A percentile compares a stretch with the other conserved stretches of the same genome.
Conservation (phyloP, 148 eudicot genomes). For the Heliamphora exappendiculata region DNA sequence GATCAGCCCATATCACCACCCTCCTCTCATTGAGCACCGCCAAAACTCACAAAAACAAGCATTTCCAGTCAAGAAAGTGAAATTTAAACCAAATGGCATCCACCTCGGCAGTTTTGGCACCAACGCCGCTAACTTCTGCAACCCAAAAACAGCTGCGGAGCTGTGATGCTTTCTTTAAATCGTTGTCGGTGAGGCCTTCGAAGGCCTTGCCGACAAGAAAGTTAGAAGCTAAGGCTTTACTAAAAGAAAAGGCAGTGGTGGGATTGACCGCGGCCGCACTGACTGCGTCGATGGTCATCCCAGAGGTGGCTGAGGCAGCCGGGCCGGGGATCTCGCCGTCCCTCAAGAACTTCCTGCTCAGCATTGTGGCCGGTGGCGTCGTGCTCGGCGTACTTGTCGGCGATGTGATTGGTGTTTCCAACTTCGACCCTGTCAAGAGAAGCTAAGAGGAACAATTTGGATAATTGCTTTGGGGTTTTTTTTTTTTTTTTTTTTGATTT, state of each 20-base stretch:
- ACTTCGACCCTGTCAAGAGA: constrained; percentile 44
- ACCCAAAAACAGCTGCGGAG: constrained; percentile 12
- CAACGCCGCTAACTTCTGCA: constrained; percentile 19
- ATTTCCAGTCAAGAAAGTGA: not conserved
- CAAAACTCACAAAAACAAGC: not conserved
- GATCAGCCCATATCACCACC: not conserved
- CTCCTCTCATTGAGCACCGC: no score
- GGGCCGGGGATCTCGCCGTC: constrained; percentile 20
- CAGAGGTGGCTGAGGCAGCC: constrained; percentile 34
- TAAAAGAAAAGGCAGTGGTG: constrained; percentile 27
- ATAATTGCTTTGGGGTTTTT: no score
- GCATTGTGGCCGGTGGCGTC: constrained; percentile 32
- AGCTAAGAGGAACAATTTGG: no score
- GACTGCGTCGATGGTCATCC: constrained; percentile 30
- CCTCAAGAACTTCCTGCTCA: constrained; percentile 41
- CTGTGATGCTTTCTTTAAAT: constrained; percentile 16
- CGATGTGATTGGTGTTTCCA: constrained; percentile 32
- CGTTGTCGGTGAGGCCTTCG: constrained; percentile 9
- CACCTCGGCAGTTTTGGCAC: constrained; percentile 20
- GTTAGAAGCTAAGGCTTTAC: constrained; percentile 20
- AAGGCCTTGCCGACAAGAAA: not conserved
- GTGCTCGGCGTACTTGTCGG: constrained; percentile 29
- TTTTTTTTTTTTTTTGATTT: no score
- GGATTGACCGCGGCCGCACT: constrained; percentile 30
- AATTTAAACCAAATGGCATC: constrained; percentile 17